Evolutionary conservation across 129 eudicot genomes (phyloP).

Genomic region (Pulicaria dysenterica): DNA sequence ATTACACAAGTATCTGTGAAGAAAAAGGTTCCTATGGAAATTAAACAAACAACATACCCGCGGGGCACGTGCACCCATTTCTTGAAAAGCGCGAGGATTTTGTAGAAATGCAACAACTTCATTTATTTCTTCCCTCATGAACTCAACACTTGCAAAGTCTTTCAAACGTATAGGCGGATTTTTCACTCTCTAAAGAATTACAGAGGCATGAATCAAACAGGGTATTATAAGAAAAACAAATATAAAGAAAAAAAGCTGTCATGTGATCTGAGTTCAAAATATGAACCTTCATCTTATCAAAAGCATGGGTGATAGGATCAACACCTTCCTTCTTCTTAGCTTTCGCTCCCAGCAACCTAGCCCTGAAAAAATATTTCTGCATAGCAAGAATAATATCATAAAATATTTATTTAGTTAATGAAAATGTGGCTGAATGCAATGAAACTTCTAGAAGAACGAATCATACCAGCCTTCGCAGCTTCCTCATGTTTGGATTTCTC

Average conservation of each 20-base stretch:
- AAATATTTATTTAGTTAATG: neutral
- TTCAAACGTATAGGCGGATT: conserved; percentile 86
- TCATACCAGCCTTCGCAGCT: conserved; percentile 68
- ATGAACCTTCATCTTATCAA: conserved; percentile 87
- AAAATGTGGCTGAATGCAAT: neutral
- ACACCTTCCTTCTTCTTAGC: conserved; percentile 60
- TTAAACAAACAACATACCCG: conserved; percentile 57
- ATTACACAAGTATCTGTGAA: neutral
- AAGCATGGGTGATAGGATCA: conserved; percentile 85
- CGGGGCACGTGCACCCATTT: conserved; percentile 98
- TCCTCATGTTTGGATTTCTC: conserved; percentile 56
- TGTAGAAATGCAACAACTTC: conserved; percentile 92
- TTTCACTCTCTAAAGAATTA: conserved; percentile 67
- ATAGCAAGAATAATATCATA: conserved; percentile 32
- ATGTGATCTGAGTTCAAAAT: conserved; percentile 21
- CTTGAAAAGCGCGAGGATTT: conserved; percentile 92
- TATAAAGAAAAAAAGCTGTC: neutral
- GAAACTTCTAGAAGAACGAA: conserved; percentile 32
- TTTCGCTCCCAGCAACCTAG: conserved; percentile 37
- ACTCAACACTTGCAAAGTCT: conserved; percentile 80
- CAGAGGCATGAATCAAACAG: conserved; percentile 5
- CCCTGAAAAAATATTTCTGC: conserved; percentile 64
- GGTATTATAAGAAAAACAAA: neutral
- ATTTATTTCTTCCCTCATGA: conserved; percentile 84
- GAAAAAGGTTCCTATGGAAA: neutral